Evolutionary conservation across 257 asterid species (phyloP), one percentile per base, ranked within the genome.

Genomic region (Apocynum venetum): DNA sequence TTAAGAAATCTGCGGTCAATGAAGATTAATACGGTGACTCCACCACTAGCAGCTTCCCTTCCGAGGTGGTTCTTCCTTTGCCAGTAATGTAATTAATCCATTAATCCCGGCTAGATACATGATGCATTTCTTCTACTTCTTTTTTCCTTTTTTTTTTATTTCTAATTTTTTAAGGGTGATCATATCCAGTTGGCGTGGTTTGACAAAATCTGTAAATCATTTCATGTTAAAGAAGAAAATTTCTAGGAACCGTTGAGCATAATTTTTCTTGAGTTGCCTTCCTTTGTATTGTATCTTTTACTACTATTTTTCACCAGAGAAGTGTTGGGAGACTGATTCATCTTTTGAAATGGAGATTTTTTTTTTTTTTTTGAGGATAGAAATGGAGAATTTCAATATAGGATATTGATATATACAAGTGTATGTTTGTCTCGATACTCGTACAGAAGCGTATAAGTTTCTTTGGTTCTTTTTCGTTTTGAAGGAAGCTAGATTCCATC

Each of bases 1-100:
- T 87, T 38, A 87, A 87, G 79, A 87, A 72, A 74, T 80, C 90
- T 0, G 65, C 87, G 15, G 61, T 80, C 53, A 15, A 74, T n/a
- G 78, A 76, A 38, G 43, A 48, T 31, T 35, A 66, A 64, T 14
- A 43, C 51, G 71, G 78, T 6, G 63, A 60, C 70, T 78, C 81
- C 76, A 51, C 68, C 63, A 73, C 61, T 0, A 66, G 71, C 57
- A 55, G 55, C 77, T 63, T 78, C 46, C 65, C 73, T 46, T 0
- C 72, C 1, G 79, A 77, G 75, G 82, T 65, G 76, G 75, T 77
- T 49, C 78, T 82, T 52, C 80, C 78, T 63, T 71, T 79, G 65
- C 79, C 74, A 6, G 84, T 73, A 63, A 69, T 81, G 82, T 84
- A 56, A 67, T 6, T 53, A 14, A 53, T 53, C 19, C 14, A 11